Conservation (phyloP, 1,284 basidiomycete species). For the Malassezia sp. region DNA sequence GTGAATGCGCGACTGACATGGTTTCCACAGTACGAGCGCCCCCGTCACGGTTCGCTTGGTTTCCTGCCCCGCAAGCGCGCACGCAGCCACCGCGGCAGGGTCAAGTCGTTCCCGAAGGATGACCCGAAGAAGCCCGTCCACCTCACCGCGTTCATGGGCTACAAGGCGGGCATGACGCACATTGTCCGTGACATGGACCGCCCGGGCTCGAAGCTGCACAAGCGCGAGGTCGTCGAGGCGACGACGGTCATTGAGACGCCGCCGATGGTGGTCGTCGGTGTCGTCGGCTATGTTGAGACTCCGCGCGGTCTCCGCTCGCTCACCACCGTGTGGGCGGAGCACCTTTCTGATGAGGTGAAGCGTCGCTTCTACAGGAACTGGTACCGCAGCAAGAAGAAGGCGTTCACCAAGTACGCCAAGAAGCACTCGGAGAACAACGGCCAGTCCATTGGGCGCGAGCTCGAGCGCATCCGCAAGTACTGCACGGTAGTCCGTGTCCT, state of each 20-base stretch:
- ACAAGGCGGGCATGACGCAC: slow-evolving; percentile 99
- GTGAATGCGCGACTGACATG: slow-evolving; percentile 5
- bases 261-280: slow-evolving; percentile 91
- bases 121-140: slow-evolving; percentile 99
- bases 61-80: slow-evolving; percentile 47
- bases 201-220: slow-evolving; percentile 61
- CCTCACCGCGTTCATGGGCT: slow-evolving; percentile 95
- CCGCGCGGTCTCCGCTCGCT: slow-evolving; percentile 88
- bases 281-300: slow-evolving; percentile 99
- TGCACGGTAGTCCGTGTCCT: slow-evolving; percentile 99
- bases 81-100: slow-evolving; percentile 45
- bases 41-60: slow-evolving; percentile 46
- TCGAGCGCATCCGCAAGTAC: slow-evolving; percentile 99
- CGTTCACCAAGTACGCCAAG: slow-evolving; percentile 96
- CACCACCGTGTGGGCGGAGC: slow-evolving; percentile 60
- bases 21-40: slow-evolving; percentile 43
- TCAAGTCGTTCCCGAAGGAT: slow-evolving; percentile 58
- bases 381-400: slow-evolving; percentile 99
- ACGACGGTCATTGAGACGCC: slow-evolving; percentile 94
- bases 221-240: slow-evolving; percentile 89
- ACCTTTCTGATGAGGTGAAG: slow-evolving; percentile 72
- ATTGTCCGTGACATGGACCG: slow-evolving; percentile 98
- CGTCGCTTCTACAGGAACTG: slow-evolving; percentile 99
- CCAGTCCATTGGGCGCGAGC: slow-evolving; percentile 83
- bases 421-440: slow-evolving; percentile 93